Evolutionary conservation across 306 rosid species (phyloP).

Genomic region (Abrus pulchellus): DNA sequence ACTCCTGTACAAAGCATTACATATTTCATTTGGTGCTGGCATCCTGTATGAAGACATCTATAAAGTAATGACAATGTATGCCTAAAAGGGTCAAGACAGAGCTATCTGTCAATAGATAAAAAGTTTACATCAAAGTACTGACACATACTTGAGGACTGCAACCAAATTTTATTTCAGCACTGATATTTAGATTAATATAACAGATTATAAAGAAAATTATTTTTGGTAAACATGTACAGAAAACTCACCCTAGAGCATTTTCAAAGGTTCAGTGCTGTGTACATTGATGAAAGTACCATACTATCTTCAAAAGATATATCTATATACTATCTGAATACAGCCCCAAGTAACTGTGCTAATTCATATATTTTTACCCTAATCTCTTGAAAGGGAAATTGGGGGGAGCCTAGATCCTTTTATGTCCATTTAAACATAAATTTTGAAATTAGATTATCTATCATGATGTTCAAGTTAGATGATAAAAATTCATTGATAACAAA

Average conservation of each 20-base stretch:
- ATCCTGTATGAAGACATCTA: not conserved
- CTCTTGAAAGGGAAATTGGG: not conserved
- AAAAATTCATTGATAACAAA: not conserved
- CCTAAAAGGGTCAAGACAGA: not conserved
- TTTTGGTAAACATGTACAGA: not conserved
- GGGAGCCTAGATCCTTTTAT: not conserved
- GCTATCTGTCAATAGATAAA: slow-evolving; percentile 19
- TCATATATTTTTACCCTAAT: not conserved
- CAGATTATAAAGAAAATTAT: slow-evolving; percentile 13
- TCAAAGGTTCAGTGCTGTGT: not conserved
- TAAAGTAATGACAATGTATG: slow-evolving; percentile 14
- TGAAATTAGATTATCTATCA: slow-evolving; percentile 22
- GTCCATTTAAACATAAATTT: slow-evolving; percentile 27
- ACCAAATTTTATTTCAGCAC: slow-evolving; percentile 21
- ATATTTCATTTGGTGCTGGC: not conserved
- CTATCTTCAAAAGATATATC: not conserved
- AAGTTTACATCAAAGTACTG: not conserved
- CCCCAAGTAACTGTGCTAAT: not conserved
- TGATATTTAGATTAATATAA: slow-evolving; percentile 5
- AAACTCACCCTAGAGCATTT: not conserved
- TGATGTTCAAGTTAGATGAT: slow-evolving; percentile 11
- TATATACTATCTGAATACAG: not conserved
- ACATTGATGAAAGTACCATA: not conserved
- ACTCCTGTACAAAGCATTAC: not conserved
- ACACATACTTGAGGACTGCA: not conserved